Conservation (phyloP, 75 land plant species). For the Pinus tabuliformis region DNA sequence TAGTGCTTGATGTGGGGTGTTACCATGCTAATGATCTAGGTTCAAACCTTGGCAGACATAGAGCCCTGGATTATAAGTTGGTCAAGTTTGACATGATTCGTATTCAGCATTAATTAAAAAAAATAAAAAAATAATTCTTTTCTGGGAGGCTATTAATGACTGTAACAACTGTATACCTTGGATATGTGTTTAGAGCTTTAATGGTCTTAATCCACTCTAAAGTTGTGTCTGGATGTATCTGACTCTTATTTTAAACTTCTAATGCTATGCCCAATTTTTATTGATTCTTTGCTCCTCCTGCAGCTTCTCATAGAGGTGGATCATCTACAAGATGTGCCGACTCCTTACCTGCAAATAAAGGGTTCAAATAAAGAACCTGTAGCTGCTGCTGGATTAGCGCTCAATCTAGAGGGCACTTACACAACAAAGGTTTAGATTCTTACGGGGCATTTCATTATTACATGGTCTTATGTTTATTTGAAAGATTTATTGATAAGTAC, state of each 20-base stretch:
- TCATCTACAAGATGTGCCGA: conserved; percentile 74
- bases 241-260: not conserved
- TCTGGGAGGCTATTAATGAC: not conserved
- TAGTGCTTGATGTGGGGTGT: no score
- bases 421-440: conserved; percentile 74
- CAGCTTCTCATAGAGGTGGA: conserved; percentile 98
- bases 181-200: not conserved
- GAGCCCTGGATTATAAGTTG: no score
- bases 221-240: not conserved
- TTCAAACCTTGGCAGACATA: no score
- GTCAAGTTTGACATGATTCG: no score
- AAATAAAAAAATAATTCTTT: not conserved
- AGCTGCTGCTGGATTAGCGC: conserved; percentile 75
- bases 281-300: conserved; percentile 9
- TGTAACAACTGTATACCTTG: not conserved
- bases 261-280: not conserved
- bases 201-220: not conserved
- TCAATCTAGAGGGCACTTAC: conserved; percentile 86
- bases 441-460: not conserved
- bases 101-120: no score
- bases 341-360: conserved; percentile 90
- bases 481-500: not conserved
- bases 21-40: no score
- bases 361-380: conserved; percentile 92
- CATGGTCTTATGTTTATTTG: not conserved